Evolutionary conservation across 1,284 basidiomycete genomes (phyloP).

Genomic region (Porodaedalea pini): DNA sequence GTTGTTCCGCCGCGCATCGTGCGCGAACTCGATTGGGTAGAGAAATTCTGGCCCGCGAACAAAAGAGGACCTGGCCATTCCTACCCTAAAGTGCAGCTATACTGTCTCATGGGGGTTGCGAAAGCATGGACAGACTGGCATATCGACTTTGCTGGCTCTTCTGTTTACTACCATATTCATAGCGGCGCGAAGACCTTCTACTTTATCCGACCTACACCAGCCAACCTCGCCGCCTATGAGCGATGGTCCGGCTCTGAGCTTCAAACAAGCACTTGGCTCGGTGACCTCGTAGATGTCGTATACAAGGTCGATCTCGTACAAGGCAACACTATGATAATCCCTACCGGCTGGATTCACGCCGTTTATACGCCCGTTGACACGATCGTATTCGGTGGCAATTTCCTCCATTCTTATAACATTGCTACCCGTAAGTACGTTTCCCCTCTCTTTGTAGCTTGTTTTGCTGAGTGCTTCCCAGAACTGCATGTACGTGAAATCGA

Average conservation of each 20-base stretch:
- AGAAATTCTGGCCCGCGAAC: slow-evolving; percentile 86
- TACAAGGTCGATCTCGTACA: slow-evolving; percentile 74
- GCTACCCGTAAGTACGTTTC: slow-evolving; percentile 57
- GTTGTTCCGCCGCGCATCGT: slow-evolving; percentile 84
- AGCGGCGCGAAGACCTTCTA: slow-evolving; percentile 88
- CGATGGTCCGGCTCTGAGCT: slow-evolving; percentile 87
- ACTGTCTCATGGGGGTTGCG: slow-evolving; percentile 88
- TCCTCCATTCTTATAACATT: slow-evolving; percentile 82
- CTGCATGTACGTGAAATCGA: slow-evolving; percentile 88
- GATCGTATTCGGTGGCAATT: slow-evolving; percentile 96
- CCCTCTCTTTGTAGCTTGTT: background rate
- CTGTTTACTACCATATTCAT: slow-evolving; percentile 91
- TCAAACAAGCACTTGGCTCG: slow-evolving; percentile 87
- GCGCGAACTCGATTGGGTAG: slow-evolving; percentile 93
- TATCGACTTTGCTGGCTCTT: slow-evolving; percentile 92
- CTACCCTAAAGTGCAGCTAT: slow-evolving; percentile 94
- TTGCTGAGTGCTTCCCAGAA: slow-evolving; percentile 49
- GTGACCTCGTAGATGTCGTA: slow-evolving; percentile 86
- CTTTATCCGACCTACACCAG: slow-evolving; percentile 87
- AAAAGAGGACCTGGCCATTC: slow-evolving; percentile 67
- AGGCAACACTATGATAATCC: slow-evolving; percentile 97
- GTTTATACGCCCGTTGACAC: slow-evolving; percentile 92
- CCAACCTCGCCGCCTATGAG: slow-evolving; percentile 87
- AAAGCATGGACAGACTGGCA: slow-evolving; percentile 98
- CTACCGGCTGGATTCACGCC: slow-evolving; percentile 96